phyloP scores from a whole-genome alignment of 257 asterid species.

The Solanum paucissectum region DNA sequence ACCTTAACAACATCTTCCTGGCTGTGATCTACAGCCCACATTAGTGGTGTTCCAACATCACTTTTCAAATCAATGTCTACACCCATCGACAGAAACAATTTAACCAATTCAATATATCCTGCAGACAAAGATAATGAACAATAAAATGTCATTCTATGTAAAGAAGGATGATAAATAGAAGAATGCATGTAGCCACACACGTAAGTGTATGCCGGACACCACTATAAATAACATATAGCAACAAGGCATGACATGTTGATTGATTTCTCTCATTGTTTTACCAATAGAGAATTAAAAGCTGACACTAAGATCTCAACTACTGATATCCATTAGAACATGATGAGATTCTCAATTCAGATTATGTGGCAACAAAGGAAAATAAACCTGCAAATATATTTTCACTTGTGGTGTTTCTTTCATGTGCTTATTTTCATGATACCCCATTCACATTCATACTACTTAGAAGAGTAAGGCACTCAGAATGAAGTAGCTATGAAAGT shows the following conservation, averaged over 20 bases:
- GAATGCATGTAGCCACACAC: neutral
- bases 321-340: neutral
- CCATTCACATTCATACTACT: neutral
- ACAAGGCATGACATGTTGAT: neutral
- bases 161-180: neutral
- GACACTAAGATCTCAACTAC: neutral
- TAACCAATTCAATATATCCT: constrained; percentile 68
- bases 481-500: neutral
- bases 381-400: neutral
- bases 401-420: neutral
- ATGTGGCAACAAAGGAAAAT: neutral
- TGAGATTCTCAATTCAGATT: neutral
- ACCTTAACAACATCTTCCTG: constrained; percentile 68
- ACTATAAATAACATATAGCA: neutral
- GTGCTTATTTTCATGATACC: neutral
- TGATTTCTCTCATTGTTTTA: neutral
- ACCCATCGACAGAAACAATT: constrained; percentile 47
- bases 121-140: constrained; percentile 17
- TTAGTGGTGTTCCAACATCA: constrained; percentile 82
- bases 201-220: neutral
- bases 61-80: constrained; percentile 66
- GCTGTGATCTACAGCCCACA: constrained; percentile 93
- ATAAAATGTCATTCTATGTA: neutral
- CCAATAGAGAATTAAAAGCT: neutral
- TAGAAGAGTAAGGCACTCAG: neutral